Evolutionary conservation across 1,284 basidiomycete genomes (phyloP), one percentile per base, ranked within the genome.

Genomic region (Mycena sp.): DNA sequence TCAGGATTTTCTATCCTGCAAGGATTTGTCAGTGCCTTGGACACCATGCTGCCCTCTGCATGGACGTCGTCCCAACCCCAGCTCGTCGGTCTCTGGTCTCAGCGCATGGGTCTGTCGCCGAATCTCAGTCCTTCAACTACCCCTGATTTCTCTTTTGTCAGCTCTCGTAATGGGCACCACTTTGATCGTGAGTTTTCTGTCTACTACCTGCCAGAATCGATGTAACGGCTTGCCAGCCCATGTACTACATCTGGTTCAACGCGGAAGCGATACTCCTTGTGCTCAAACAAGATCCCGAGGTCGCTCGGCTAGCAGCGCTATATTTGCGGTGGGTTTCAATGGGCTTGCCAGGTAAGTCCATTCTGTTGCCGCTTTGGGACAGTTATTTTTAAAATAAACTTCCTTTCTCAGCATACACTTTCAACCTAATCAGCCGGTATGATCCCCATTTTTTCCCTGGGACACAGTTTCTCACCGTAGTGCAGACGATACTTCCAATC

Each of bases 1-100:
- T 81, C 82, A 16, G 82, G 79, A 1, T 82, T 84, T 63, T 82
- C 91, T 64, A 88, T 96, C 67, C 83, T 96, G n/a, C 91, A 93
- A 70, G 95, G 95, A 12, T 89, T 97, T 70, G 83, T 89, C 16
- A 92, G 89, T 60, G 91, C 94, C 0, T 84, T 98, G 28, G 96
- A 98, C 72, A 95, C 96, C 0, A 85, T 98, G 71, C 84, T 98
- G 0, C 96, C 96, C 0, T 87, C 92, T 23, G 94, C 96, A 2
- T 98, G 95, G 92, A 96, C 95, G 0, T 94, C 93, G 11, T 77
- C 87, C 2, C 86, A 92, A 41, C 95, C 95, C 0, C 82, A 90
- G 11, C 83, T 94, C 1, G 95, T 98, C 26, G 95, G 95, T 4
- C 82, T 98, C 1, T 97, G 95, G 95, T 82, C 92, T 10, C 94